Evolutionary conservation across 495 filamentous ascomycete species (phyloP).

Genomic region (Corynascus novoguineensis): DNA sequence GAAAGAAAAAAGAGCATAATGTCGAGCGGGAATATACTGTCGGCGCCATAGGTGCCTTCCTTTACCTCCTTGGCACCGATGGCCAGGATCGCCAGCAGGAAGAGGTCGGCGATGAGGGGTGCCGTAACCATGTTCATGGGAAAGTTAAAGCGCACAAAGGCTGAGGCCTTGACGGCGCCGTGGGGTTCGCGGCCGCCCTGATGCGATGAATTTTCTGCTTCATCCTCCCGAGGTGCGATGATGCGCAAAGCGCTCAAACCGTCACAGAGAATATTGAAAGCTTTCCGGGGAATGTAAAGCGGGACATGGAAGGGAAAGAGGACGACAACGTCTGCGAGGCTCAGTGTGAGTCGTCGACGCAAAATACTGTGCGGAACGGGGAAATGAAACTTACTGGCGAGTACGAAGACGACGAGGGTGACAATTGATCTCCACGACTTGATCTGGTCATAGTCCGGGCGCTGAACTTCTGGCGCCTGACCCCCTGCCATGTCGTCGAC

Average conservation of each 20-base stretch:
- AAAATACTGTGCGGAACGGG: not conserved
- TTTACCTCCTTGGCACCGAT: slow-evolving; percentile 57
- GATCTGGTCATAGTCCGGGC: slow-evolving; percentile 48
- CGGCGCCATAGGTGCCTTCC: slow-evolving; percentile 55
- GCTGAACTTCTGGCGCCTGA: slow-evolving; percentile 10
- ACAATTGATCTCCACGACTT: slow-evolving; percentile 57
- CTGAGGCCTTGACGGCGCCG: not conserved
- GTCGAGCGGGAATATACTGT: slow-evolving; percentile 56
- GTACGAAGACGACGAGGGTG: slow-evolving; percentile 57
- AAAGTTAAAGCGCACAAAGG: slow-evolving; percentile 44
- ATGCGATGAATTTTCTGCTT: slow-evolving; percentile 12
- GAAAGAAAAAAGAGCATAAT: slow-evolving; percentile 67
- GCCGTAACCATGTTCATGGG: slow-evolving; percentile 64
- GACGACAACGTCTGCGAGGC: slow-evolving; percentile 51
- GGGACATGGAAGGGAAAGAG: slow-evolving; percentile 60
- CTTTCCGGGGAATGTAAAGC: slow-evolving; percentile 45
- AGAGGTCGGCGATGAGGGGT: slow-evolving; percentile 59
- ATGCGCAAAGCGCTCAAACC: slow-evolving; percentile 43
- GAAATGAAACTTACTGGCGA: slow-evolving; percentile 52
- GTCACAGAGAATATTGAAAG: slow-evolving; percentile 41
- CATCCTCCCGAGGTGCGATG: slow-evolving; percentile 38
- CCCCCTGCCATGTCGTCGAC: slow-evolving; percentile 18
- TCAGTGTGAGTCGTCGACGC: not conserved
- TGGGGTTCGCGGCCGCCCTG: slow-evolving; percentile 16
- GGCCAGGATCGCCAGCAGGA: slow-evolving; percentile 56